Conservation (phyloP, 208 protist species). For the Acanthamoeba triangularis region DNA sequence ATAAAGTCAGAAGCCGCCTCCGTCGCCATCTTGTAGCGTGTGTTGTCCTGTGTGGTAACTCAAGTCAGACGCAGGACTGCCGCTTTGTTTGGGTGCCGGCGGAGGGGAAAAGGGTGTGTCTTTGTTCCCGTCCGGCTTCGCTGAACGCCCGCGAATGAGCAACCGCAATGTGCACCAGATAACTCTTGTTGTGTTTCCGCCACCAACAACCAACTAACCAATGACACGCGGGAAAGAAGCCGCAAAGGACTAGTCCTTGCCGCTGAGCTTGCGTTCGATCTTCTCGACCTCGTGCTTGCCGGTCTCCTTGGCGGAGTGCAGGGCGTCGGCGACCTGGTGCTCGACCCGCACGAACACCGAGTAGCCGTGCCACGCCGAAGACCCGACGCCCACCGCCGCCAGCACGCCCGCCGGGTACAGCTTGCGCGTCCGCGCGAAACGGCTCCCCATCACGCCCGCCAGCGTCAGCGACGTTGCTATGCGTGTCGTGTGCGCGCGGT, state of each 20-base stretch:
- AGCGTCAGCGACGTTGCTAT: not conserved
- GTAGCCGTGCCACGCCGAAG: conserved; percentile 29
- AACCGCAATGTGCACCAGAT: too few species aligned
- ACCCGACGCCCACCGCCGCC: not conserved
- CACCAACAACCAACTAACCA: not conserved
- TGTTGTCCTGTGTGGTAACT: not conserved
- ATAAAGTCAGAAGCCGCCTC: not conserved
- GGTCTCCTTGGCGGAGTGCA: conserved; percentile 28
- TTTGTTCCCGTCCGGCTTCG: too few species aligned
- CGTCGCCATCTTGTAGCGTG: not conserved
- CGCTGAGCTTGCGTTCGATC: conserved; percentile 28
- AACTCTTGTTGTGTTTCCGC: too few species aligned
- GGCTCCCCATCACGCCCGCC: conserved; percentile 20
- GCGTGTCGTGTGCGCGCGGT: not conserved
- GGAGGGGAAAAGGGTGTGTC: too few species aligned
- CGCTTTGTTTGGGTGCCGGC: too few species aligned
- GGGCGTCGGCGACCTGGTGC: not conserved
- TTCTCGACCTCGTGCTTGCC: not conserved
- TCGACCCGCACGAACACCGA: not conserved
- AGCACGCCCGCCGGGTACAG: conserved; percentile 14
- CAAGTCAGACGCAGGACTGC: too few species aligned
- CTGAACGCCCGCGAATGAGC: too few species aligned
- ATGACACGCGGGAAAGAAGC: too few species aligned
- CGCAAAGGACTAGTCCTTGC: not conserved
- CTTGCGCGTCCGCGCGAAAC: conserved; percentile 5